Base-by-base conservation (phyloP, 1,284 basidiomycete species). In the Apiotrichum gamsii region DNA sequence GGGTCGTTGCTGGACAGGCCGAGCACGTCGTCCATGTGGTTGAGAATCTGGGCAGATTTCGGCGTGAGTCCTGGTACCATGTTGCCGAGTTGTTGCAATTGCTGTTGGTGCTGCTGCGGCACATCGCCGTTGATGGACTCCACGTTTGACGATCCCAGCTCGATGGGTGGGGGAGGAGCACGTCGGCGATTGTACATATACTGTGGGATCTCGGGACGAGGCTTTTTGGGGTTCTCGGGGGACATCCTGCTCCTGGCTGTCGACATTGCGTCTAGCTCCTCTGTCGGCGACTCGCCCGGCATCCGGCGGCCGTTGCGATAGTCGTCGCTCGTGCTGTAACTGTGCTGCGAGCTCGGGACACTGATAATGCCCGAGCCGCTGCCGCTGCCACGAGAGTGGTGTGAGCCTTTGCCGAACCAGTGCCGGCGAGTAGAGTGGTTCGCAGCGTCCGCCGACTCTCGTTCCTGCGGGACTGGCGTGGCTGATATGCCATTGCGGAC, bases 1-100 rank as follows among this genome's bases (percentile, higher is more conserved):
- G 80, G 77, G 64, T 80, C 80, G 59, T 72, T 64, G 24, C n/a
- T 25, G 36, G 80, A 36, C 78, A 80, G 30, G 76, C 81, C 54
- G 77, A 81, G 44, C 74, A 80, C 36, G 81, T 74, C 59, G 78
- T 80, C 63, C 54, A 72, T 66, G 19, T 67, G 51, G 16, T 49
- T 51, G 24, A 73, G 45, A 1, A 72, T 60, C 8, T 66, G 57
- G 32, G 50, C 40, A 8, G 61, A 58, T 19, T 53, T 58, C 8
- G 19, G 18, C 30, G 28, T 18, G 29, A 40, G 28, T 30, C 30
- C 28, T 30, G 18, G 15, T 25, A 30, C 39, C 29, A 28, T 14
- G 39, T 30, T 29, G 39, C 30, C 39, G 19, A 16, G 29, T 4
- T 40, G n/a, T n/a, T n/a, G n/a, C n/a, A n/a, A n/a, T n/a, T n/a